A percentile compares a stretch with the other conserved stretches of the same genome.
Conservation (phyloP, 306 rosid genomes). For the Quercus agrifolia region DNA sequence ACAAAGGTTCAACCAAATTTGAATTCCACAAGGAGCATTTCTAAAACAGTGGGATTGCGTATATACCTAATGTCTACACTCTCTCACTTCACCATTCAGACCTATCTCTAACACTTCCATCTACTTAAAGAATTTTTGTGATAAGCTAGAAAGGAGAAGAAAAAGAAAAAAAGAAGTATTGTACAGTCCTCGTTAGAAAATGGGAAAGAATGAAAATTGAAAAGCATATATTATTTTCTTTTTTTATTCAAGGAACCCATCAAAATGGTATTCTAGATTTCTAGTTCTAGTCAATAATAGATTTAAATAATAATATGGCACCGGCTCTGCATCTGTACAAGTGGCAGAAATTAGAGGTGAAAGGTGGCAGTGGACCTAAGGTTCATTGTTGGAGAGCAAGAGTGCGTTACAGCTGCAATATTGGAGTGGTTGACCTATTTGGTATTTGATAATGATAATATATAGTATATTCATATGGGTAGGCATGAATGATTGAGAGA, state of each 20-base stretch:
- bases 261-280: neutral
- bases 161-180: conserved; percentile 24
- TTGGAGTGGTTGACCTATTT: conserved; percentile 27
- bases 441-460: conserved; percentile 5
- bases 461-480: neutral
- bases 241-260: neutral
- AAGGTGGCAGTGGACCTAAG: conserved; percentile 12
- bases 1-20: conserved; percentile 92
- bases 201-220: neutral
- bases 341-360: conserved; percentile 27
- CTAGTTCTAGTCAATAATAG: neutral
- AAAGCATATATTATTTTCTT: neutral
- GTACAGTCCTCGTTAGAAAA: conserved; percentile 43
- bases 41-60: conserved; percentile 28
- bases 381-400: neutral
- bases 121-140: conserved; percentile 17
- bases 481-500: conserved; percentile 8
- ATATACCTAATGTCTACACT: conserved; percentile 4
- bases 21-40: conserved; percentile 99
- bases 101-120: neutral
- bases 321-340: conserved; percentile 26
- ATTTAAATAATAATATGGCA: conserved; percentile 9
- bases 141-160: conserved; percentile 27
- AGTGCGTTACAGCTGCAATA: conserved; percentile 54
- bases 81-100: conserved; percentile 20